Evolutionary conservation across 2,329 filamentous ascomycete species (phyloP).

Genomic region (Emmonsia crescens): DNA sequence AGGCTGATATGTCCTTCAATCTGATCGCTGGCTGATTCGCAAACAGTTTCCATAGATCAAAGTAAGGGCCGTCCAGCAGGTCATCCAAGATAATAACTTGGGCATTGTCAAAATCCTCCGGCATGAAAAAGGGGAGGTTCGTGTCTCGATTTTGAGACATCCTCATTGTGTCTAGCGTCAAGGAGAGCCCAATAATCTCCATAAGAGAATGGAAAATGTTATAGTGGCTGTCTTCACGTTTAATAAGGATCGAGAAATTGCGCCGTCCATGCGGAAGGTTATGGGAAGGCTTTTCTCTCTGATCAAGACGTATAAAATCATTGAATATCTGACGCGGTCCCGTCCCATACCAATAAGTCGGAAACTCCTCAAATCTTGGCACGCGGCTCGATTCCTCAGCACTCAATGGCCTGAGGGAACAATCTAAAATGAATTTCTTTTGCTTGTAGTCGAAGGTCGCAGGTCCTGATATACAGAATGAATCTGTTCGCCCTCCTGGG

Average conservation of each 20-base stretch:
- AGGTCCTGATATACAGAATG: constrained; percentile 18
- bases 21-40: constrained; percentile 22
- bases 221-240: constrained; percentile 22
- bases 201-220: constrained; percentile 29
- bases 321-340: constrained; percentile 19
- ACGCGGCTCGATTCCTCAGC: neutral
- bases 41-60: constrained; percentile 31
- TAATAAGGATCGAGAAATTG: constrained; percentile 20
- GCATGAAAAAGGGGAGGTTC: constrained; percentile 14
- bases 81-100: constrained; percentile 30
- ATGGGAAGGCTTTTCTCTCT: neutral
- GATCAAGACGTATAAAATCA: constrained; percentile 12
- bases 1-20: constrained; percentile 15
- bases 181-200: constrained; percentile 26
- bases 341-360: constrained; percentile 24
- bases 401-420: constrained; percentile 9
- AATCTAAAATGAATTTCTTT: constrained; percentile 15
- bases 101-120: constrained; percentile 14
- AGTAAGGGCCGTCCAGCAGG: constrained; percentile 25
- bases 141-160: constrained; percentile 14
- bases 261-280: constrained; percentile 8
- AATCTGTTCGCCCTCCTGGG: constrained; percentile 13
- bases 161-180: constrained; percentile 25
- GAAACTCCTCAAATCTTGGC: constrained; percentile 12
- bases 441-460: constrained; percentile 12